Evolutionary conservation across 345 rosid species (phyloP).

Genomic region (Hirschfeldia incana): DNA sequence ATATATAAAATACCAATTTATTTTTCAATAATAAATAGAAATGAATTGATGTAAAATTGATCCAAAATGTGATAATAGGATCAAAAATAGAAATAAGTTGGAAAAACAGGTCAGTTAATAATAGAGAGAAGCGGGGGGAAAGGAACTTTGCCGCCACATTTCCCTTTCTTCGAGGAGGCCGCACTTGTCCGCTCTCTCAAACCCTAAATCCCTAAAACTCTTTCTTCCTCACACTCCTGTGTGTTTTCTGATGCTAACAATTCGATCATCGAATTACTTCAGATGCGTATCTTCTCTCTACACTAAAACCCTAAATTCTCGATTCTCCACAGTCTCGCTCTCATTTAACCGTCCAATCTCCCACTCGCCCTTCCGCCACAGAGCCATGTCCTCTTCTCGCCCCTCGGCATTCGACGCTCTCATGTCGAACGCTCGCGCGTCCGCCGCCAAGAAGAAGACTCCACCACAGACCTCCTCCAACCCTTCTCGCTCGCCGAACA

Average conservation of each 20-base stretch:
- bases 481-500: slow-evolving; percentile 47
- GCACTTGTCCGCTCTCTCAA: not conserved
- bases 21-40: too few relatives aligned
- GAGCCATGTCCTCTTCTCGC: slow-evolving; percentile 47
- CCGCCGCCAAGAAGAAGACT: slow-evolving; percentile 50
- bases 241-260: slow-evolving; percentile 33
- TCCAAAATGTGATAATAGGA: too few relatives aligned
- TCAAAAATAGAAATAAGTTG: too few relatives aligned
- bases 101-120: too few relatives aligned
- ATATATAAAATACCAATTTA: too few relatives aligned
- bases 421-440: slow-evolving; percentile 80
- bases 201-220: slow-evolving; percentile 20
- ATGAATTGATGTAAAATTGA: too few relatives aligned
- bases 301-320: slow-evolving; percentile 24
- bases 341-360: slow-evolving; percentile 10
- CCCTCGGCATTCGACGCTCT: slow-evolving; percentile 87
- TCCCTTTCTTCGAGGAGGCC: not conserved
- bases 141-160: slow-evolving; percentile 30
- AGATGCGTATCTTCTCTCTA: slow-evolving; percentile 19
- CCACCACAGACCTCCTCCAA: slow-evolving; percentile 38
- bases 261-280: slow-evolving; percentile 38
- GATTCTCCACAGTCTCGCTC: slow-evolving; percentile 7
- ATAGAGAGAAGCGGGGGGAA: too few relatives aligned
- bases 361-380: not conserved
- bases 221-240: not conserved